Base-by-base conservation (phyloP, 1,284 basidiomycete species). In the Pyrrhoderma noxium region DNA sequence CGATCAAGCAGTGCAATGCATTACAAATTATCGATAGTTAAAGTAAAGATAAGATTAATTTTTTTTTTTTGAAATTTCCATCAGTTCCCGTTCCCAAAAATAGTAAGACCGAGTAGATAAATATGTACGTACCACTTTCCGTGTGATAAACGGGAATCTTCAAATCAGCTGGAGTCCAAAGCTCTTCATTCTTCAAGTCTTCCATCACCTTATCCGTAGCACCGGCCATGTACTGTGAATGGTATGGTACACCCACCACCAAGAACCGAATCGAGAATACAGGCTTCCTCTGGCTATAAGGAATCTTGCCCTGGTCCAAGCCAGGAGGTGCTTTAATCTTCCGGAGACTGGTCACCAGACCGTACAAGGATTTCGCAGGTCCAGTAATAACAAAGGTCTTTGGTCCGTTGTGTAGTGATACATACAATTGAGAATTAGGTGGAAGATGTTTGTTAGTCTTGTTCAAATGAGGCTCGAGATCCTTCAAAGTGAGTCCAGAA, bases 261-360 rank as follows among this genome's bases (percentile, higher is more conserved):
- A 99, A 73, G 76, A 99, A 99, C 47, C 95, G 85, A 56, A 90
- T 82, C 49, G 83, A 89, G 70, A 99, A 98, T 13, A 92, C 88
- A 8, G 90, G 86, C 70, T 96, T 95, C 62, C 96, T 81, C 71
- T 98, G 93, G 35, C 91, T 93, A 74, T 87, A 95, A 21, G 93
- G 90, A 7, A 82, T 75, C 70, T 95, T 96, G 78, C 85, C 90
- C 71, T 99, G 95, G 63, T 99, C 95, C 38, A 87, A 75, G 39
- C 92, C 92, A 14, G 76, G 76, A 0, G 92, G 82, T 2, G 94
- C 95, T 60, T 88, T 85, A 59, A 94, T 77, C 69, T 95, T 94
- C 64, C 95, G 80, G 45, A 99, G 70, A 60, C 84, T 88, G 47
- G 86, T 89, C 27, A 95, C 93, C 54, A 99, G 83, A 60, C 96